These are phyloP conservation scores for Reticulascus tulasneorum DNA, from an alignment of 2,329 filamentous ascomycete genomes.

Conservation along the genomic window DNA sequence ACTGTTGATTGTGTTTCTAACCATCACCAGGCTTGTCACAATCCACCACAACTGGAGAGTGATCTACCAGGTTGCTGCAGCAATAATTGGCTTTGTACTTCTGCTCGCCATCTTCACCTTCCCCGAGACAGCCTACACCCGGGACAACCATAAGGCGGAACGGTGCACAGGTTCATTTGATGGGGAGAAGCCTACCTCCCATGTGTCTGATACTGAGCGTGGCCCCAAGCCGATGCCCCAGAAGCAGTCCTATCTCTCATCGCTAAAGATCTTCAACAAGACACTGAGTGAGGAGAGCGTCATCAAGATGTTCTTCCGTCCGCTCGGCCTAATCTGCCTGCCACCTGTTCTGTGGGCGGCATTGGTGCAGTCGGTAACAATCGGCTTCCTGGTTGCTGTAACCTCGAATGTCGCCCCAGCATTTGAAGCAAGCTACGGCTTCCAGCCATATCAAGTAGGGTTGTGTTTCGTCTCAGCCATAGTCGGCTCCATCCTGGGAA, in stretches of 20 bases:
- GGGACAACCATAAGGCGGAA: constrained; percentile 18
- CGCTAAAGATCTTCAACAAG: constrained; percentile 35
- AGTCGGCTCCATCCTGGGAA: constrained; percentile 43
- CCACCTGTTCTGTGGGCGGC: constrained; percentile 54
- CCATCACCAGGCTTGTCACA: constrained; percentile 36
- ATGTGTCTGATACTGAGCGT: constrained; percentile 14
- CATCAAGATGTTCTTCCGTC: constrained; percentile 43
- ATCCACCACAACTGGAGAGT: constrained; percentile 44
- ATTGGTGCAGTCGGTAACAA: constrained; percentile 49
- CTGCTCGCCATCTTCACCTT: constrained; percentile 49
- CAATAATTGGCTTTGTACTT: constrained; percentile 44
- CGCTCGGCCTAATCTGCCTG: constrained; percentile 44
- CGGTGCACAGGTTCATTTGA: too few relatives aligned
- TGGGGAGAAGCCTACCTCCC: constrained; percentile 7
- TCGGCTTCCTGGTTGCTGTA: constrained; percentile 53
- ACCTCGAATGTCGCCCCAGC: constrained; percentile 47
- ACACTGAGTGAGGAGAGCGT: constrained; percentile 42
- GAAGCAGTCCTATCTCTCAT: constrained; percentile 28
- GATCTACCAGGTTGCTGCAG: constrained; percentile 48
- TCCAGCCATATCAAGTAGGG: constrained; percentile 42
- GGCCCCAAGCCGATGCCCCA: constrained; percentile 1
- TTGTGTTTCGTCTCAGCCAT: constrained; percentile 47
- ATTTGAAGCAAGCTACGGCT: constrained; percentile 36
- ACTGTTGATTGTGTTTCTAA: constrained; percentile 4
- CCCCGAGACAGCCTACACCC: constrained; percentile 52